Conservation (phyloP, 176 grass and related monocot species). For the Aegilops sharonensis region DNA sequence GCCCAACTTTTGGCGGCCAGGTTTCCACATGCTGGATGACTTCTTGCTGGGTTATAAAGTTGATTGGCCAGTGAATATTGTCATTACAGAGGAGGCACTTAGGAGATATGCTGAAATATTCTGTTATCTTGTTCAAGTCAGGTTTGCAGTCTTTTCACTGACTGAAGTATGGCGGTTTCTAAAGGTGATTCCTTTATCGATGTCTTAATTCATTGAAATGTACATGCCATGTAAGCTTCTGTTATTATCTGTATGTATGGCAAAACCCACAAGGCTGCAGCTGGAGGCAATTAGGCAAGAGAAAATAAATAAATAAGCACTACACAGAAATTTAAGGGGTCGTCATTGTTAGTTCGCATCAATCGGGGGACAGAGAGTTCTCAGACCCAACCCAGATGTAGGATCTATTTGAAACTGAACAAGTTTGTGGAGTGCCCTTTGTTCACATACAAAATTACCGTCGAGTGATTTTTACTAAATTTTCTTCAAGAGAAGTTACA, state of each 20-base stretch:
- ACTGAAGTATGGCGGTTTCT: conserved; percentile 73
- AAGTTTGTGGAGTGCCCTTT: conserved; percentile 8
- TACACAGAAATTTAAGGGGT: background rate
- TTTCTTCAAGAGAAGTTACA: conserved; percentile 6
- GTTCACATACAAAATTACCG: background rate
- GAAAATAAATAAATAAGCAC: background rate
- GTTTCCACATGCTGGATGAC: conserved; percentile 67
- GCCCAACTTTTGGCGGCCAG: conserved; percentile 44
- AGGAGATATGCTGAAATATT: conserved; percentile 96
- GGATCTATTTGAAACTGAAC: background rate
- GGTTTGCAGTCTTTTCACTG: conserved; percentile 75
- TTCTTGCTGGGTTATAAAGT: conserved; percentile 91
- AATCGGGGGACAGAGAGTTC: background rate
- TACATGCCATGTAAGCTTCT: background rate
- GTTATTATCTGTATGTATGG: background rate
- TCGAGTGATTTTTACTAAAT: background rate
- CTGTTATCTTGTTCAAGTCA: conserved; percentile 81
- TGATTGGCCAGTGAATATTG: conserved; percentile 90
- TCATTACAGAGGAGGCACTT: conserved; percentile 78
- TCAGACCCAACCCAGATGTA: background rate
- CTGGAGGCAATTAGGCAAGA: background rate
- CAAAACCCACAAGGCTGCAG: background rate
- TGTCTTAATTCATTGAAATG: conserved; percentile 25
- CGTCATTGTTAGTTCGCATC: background rate
- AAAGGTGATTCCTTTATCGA: conserved; percentile 54